Percentiles rank a stretch among this genome's conserved stretches.
Evolutionary conservation across 306 rosid species (phyloP).

Genomic region (Quercus cerris): DNA sequence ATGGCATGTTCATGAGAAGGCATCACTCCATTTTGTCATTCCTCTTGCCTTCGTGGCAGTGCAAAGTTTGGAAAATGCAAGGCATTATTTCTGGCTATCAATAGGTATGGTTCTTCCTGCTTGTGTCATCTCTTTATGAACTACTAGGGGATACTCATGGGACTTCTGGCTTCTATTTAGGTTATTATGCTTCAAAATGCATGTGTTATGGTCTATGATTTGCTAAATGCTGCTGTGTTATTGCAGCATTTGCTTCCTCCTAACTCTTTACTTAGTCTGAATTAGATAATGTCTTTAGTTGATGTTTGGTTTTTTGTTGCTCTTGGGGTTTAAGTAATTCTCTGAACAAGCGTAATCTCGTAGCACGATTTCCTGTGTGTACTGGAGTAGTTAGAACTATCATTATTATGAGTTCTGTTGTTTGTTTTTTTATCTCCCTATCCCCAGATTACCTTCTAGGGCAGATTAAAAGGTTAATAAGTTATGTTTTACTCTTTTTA

Average conservation of each 20-base stretch:
- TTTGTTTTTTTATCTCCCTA: neutral
- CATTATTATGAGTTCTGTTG: neutral
- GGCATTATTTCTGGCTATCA: constrained; percentile 75
- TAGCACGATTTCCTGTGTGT: neutral
- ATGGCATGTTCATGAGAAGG: constrained; percentile 99
- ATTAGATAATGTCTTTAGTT: neutral
- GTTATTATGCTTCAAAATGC: neutral
- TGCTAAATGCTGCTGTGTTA: neutral
- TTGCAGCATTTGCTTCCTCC: neutral
- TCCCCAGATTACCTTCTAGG: neutral
- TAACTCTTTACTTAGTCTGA: neutral
- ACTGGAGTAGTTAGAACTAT: neutral
- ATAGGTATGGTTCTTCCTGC: constrained; percentile 50
- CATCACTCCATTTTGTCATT: constrained; percentile 90
- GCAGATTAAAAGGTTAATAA: neutral
- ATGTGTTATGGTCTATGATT: neutral
- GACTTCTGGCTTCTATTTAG: neutral
- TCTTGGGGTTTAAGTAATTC: neutral
- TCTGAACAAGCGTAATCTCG: neutral
- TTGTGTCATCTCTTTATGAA: constrained; percentile 12
- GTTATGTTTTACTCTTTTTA: neutral
- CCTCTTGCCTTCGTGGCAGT: constrained; percentile 71
- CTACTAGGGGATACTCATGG: neutral
- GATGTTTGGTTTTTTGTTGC: neutral
- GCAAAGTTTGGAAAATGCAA: constrained; percentile 63